phyloP scores from a whole-genome alignment of 106 monocot species.

The Triglochin maritima region DNA sequence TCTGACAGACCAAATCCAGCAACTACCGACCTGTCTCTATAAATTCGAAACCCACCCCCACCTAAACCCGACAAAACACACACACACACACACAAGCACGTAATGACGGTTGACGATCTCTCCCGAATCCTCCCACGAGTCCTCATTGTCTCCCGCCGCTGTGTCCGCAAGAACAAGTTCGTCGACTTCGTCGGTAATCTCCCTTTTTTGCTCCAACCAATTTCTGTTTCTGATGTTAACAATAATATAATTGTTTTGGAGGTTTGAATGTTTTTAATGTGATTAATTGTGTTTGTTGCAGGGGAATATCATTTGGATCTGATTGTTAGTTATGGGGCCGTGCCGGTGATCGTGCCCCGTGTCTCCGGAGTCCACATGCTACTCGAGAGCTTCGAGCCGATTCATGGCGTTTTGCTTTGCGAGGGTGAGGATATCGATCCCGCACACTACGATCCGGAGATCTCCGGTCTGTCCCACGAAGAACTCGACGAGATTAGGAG shows the following conservation, averaged over 20 bases:
- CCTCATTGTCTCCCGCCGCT: slow-evolving; percentile 83
- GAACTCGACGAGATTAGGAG: slow-evolving; percentile 59
- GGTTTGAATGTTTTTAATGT: too few species aligned
- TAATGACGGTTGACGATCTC: slow-evolving; percentile 32
- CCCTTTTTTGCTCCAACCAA: too few species aligned
- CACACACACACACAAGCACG: too few species aligned
- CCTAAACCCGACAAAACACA: too few species aligned
- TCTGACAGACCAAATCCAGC: too few species aligned
- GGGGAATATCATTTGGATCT: slow-evolving; percentile 94
- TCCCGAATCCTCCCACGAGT: slow-evolving; percentile 69
- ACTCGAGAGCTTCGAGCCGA: slow-evolving; percentile 86
- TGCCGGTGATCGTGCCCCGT: slow-evolving; percentile 82
- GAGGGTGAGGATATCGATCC: slow-evolving; percentile 97
- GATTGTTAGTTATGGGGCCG: slow-evolving; percentile 77
- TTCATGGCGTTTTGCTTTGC: slow-evolving; percentile 93
- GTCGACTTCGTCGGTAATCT: slow-evolving; percentile 82
- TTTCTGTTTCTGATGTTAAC: too few species aligned
- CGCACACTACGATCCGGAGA: slow-evolving; percentile 34
- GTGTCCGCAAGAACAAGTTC: slow-evolving; percentile 97
- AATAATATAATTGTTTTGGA: too few species aligned
- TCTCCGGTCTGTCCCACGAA: slow-evolving; percentile 35
- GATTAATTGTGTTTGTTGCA: slow-evolving; percentile 1
- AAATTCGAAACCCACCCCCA: too few species aligned
- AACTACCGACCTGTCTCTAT: too few species aligned
- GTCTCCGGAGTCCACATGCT: slow-evolving; percentile 79